Evolutionary conservation across 177 flowering plant genomes (phyloP), one percentile per base, ranked within the genome.

Genomic region (Vitis hybrid): DNA sequence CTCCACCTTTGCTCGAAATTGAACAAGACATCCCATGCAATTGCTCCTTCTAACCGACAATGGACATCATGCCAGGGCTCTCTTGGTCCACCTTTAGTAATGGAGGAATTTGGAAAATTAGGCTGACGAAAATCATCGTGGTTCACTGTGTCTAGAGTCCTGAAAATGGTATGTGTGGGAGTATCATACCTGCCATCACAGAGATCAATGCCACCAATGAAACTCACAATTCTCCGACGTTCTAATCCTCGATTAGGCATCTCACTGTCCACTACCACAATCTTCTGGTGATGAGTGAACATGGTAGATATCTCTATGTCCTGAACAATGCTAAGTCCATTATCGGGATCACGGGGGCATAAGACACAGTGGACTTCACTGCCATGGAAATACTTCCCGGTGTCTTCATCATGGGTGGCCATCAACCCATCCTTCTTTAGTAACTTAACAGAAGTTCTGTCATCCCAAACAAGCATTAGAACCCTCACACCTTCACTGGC

Each of bases 61-160:
- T 89, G 93, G 10, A 89, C 82, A 71, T 89, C 91, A 68, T 89
- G 93, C 93, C 93, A 87, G 5, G 93, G 91, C 83, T 89, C 85
- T 63, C 91, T 80, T 1, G 91, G 91, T 2, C 93, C 93, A 55
- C 91, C 91, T 67, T 83, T 89, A 2, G 69, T 59, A 63, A 86
- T 82, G 7, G 88, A 74, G 39, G 88, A 76, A 54, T 82, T 85
- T 1, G 70, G 16, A 39, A 82, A 84, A 66, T 82, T 82, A 50
- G 88, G 91, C 74, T 89, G 93, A 66, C 86, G 87, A 68, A 89
- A 87, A 81, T 89, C 91, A 65, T 79, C 77, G 57, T 73, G 87
- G 61, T 89, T 89, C 14, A 74, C 76, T 1, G 81, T 79, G 65
- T 73, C 80, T 77, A 89, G 63, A 13, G 91, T 87, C 73, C 85